phyloP scores from a whole-genome alignment of 306 rosid genomes.

The Crataegus laevigata region DNA sequence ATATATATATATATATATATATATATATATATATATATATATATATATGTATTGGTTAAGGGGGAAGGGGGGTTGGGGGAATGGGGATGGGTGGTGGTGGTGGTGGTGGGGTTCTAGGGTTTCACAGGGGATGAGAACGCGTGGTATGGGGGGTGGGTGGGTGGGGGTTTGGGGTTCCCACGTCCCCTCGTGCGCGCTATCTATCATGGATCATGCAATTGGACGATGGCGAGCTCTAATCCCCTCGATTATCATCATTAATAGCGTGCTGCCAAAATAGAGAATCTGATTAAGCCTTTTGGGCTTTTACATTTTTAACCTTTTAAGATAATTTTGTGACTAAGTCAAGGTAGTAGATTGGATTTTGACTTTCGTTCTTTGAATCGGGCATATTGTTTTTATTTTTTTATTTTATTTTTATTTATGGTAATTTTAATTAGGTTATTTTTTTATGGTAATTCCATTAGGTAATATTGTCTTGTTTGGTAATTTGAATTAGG shows the following conservation, averaged over 20 bases:
- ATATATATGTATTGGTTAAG: too few species aligned
- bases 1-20: too few species aligned
- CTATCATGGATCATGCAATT: slow-evolving; percentile 16
- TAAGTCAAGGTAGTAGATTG: too few species aligned
- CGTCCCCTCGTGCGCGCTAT: slow-evolving; percentile 66
- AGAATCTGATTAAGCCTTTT: not conserved
- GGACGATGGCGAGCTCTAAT: slow-evolving; percentile 41
- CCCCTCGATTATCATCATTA: slow-evolving; percentile 37
- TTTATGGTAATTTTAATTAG: not conserved
- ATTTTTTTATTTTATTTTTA: too few species aligned
- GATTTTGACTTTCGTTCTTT: too few species aligned
- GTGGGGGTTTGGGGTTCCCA: slow-evolving; percentile 24
- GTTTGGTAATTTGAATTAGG: too few species aligned
- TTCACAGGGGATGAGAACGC: not conserved
- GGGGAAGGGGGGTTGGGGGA: not conserved
- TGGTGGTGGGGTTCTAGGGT: not conserved
- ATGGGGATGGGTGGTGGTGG: not conserved
- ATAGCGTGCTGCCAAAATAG: slow-evolving; percentile 36
- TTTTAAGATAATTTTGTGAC: not conserved
- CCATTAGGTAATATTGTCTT: not conserved
- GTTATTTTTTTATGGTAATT: not conserved
- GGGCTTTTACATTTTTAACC: not conserved
- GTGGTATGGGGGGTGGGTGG: slow-evolving; percentile 16
- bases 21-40: too few species aligned
- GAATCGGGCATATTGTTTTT: not conserved